These are phyloP conservation scores for Pythium angustatum DNA, from an alignment of 352 stramenopile species.

Conservation along the genomic window DNA sequence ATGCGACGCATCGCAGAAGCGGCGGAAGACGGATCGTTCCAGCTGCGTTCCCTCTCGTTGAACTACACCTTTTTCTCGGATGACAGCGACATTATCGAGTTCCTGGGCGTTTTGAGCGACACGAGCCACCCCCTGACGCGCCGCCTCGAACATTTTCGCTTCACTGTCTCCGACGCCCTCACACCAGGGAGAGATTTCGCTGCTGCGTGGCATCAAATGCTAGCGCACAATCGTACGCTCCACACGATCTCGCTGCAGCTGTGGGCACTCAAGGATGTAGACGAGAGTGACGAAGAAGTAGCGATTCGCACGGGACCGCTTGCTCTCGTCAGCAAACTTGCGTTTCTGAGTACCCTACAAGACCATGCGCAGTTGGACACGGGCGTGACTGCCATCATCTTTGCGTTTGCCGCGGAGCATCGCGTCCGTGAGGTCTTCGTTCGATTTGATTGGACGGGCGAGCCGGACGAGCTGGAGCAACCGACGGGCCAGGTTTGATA, in stretches of 20 bases:
- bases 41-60: background rate
- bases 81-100: background rate
- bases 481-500: too few species aligned
- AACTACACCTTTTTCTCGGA: background rate
- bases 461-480: too few species aligned
- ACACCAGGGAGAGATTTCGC: background rate
- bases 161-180: background rate
- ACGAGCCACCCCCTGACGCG: background rate
- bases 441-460: too few species aligned
- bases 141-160: background rate
- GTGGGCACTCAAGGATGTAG: background rate
- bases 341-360: constrained; percentile 11
- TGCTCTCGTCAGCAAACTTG: background rate
- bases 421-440: background rate
- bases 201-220: background rate
- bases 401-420: background rate
- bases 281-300: background rate
- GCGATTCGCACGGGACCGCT: background rate
- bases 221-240: background rate
- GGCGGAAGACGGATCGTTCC: background rate
- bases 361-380: background rate
- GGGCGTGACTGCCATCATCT: background rate
- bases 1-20: background rate
- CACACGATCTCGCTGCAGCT: background rate
- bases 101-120: background rate